phyloP scores from a whole-genome alignment of 2,329 filamentous ascomycete species.

The Colletotrichum lentis region DNA sequence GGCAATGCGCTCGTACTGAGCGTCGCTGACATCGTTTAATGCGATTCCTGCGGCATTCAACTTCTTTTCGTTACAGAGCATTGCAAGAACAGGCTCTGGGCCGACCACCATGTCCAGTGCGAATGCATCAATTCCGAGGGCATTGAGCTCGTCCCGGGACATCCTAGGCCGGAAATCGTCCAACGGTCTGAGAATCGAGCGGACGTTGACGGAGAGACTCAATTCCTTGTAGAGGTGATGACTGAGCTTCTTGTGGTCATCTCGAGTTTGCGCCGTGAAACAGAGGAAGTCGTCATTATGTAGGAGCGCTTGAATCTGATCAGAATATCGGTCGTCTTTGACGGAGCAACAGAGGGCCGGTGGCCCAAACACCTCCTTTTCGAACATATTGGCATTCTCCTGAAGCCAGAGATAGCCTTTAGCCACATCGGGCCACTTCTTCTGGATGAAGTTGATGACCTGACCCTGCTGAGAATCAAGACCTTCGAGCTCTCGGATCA shows the following conservation, averaged over 20 bases:
- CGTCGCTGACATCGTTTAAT: slow-evolving; percentile 68
- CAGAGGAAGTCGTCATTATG: slow-evolving; percentile 63
- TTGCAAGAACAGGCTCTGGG: slow-evolving; percentile 82
- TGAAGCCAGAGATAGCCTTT: slow-evolving; percentile 85
- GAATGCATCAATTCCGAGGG: slow-evolving; percentile 79
- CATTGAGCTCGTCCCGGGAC: slow-evolving; percentile 60
- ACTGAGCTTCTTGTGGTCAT: slow-evolving; percentile 79
- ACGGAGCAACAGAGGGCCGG: slow-evolving; percentile 82
- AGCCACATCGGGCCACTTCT: slow-evolving; percentile 68
- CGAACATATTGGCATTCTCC: slow-evolving; percentile 72
- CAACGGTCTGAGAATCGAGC: slow-evolving; percentile 65
- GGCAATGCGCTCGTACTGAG: slow-evolving; percentile 73
- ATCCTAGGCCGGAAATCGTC: slow-evolving; percentile 64
- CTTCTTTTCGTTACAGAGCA: slow-evolving; percentile 79
- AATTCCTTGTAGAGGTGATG: slow-evolving; percentile 69
- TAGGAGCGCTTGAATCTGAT: slow-evolving; percentile 63
- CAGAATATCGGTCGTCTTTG: slow-evolving; percentile 72
- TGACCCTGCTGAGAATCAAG: slow-evolving; percentile 80
- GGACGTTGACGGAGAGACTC: slow-evolving; percentile 76
- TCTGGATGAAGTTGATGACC: slow-evolving; percentile 71
- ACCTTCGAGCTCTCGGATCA: slow-evolving; percentile 60
- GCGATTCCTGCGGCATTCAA: slow-evolving; percentile 75
- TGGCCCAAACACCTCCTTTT: slow-evolving; percentile 81
- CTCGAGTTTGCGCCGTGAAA: slow-evolving; percentile 78
- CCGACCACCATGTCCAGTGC: slow-evolving; percentile 81